Base-by-base conservation (phyloP, 2,329 filamentous ascomycete genomes). In the Bertia moriformis region DNA sequence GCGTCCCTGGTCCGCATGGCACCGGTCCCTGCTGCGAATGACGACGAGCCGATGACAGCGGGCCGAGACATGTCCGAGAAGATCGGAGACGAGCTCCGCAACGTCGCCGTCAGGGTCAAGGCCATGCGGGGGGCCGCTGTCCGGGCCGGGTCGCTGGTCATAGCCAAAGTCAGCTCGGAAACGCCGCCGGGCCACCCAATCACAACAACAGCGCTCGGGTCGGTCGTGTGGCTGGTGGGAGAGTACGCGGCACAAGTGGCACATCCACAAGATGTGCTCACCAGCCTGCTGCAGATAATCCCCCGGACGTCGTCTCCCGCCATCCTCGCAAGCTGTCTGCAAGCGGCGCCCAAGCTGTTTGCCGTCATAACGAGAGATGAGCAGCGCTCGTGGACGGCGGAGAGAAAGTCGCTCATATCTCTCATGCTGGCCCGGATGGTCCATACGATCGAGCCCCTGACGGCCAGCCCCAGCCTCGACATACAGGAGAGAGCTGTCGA, bases 401-500 rank as follows among this genome's bases (percentile, higher is more conserved):
- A 81, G 51, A 69, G 81, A 41, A 89, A 85, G 53, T 79, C 81
- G 0, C 77, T 77, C 44, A 75, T 83, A 24, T 76, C 81, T 4
- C 69, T 96, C 3, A 65, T 93, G 18, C 77, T 93, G 59, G 82
- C 83, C 19, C 76, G 87, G 2, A 76, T 95, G 4, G 73, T 93
- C 17, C 75, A 91, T 53, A 81, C 84, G 37, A 63, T 94, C 17
- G 88, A 96, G 49, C 73, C 78, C 1, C 59, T 96, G 14, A 75
- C 78, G 1, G 67, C 79, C 32, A 85, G 96, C 54, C 88, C 89
- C 0, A 85, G 78, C 49, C 67, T 98, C 1, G 91, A 96, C 54
- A 86, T 98, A 3, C 91, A 98, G 59, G 91, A 96, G 57, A 76
- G 91, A 41, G 82, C 88, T 3, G 88, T 95, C 2, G 88, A 95